Evolutionary conservation across 352 stramenopile species (phyloP).

Genomic region (Phytophthora tubulina): DNA sequence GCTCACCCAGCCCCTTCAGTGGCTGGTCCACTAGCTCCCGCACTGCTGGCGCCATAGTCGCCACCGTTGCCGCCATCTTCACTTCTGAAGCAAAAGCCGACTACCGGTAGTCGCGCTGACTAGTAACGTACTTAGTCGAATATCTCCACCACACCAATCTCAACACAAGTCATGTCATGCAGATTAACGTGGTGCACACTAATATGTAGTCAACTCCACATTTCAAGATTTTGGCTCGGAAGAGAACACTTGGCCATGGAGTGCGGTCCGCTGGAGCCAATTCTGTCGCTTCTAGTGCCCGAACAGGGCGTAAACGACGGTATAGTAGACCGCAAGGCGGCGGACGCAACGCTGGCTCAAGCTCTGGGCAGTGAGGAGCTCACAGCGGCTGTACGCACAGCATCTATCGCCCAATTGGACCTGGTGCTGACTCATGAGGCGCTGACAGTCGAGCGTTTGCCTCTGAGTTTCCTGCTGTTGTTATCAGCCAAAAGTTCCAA

Average conservation of each 20-base stretch:
- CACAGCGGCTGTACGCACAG: conserved; percentile 47
- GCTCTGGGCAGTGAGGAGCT: conserved; percentile 61
- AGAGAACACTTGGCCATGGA: conserved; percentile 38
- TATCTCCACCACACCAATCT: conserved; percentile 6
- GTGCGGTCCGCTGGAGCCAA: conserved; percentile 67
- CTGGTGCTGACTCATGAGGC: conserved; percentile 59
- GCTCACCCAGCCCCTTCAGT: conserved; percentile 45
- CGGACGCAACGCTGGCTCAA: conserved; percentile 55
- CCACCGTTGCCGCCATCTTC: conserved; percentile 18
- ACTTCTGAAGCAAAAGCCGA: conserved; percentile 23
- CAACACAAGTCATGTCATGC: neutral
- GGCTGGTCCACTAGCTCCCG: conserved; percentile 50
- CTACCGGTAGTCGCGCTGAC: conserved; percentile 28
- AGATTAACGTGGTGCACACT: no score
- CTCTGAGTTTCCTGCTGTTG: conserved; percentile 52
- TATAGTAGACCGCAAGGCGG: conserved; percentile 56
- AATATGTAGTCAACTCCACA: no score
- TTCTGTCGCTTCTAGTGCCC: conserved; percentile 53
- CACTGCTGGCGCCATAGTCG: conserved; percentile 27
- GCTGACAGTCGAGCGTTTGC: conserved; percentile 63
- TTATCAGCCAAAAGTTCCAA: conserved; percentile 68
- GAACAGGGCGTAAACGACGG: conserved; percentile 50
- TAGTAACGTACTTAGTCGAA: conserved; percentile 28
- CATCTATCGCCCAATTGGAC: conserved; percentile 72
- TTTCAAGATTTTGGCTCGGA: conserved; percentile 8